Evolutionary conservation across 140 eudicot species (phyloP), one percentile per base, ranked within the genome.

Genomic region (Bidens hawaiensis): DNA sequence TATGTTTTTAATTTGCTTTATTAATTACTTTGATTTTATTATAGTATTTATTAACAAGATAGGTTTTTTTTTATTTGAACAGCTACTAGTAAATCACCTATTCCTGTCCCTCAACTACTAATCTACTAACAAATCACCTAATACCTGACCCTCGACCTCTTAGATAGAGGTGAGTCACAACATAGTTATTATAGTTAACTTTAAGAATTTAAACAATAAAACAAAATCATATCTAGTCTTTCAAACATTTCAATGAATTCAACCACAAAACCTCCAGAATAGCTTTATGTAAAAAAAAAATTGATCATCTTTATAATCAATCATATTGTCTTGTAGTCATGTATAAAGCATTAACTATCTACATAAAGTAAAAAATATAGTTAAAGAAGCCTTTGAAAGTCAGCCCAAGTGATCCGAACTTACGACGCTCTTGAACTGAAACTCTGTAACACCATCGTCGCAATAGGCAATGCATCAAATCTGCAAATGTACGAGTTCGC

Each of bases 381-480:
- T 13, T 25, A 52, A 25, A 52, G 13, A 52, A 11, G 21, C n/a
- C 25, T 52, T n/a, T 14, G 34, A 15, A 21, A 22, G 15, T 49
- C 16, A 4, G 30, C 22, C 56, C 2, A 49, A 1, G n/a, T 21
- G 8, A 22, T 7, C 30, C 24, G 56, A 64, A 48, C 49, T 19
- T 30, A 63, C 69, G 45, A 46, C 16, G 68, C 42, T 49, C 28
- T 49, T 46, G 19, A 64, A 45, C 64, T 15, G 27, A 25, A 53
- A 66, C 62, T 6, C 42, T 26, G 4, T 10, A 55, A 54, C 21
- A 17, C 31, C 30, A 40, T 40, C n/a, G 13, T 11, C n/a, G n/a
- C n/a, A n/a, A n/a, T n/a, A n/a, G n/a, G n/a, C n/a, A n/a, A n/a
- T n/a, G n/a, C n/a, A n/a, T n/a, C n/a, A n/a, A n/a, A n/a, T 6